Evolutionary conservation across 805 yeast species (phyloP), one percentile per base, ranked within the genome.

Genomic region (Wilhelminamyces savonicus): DNA sequence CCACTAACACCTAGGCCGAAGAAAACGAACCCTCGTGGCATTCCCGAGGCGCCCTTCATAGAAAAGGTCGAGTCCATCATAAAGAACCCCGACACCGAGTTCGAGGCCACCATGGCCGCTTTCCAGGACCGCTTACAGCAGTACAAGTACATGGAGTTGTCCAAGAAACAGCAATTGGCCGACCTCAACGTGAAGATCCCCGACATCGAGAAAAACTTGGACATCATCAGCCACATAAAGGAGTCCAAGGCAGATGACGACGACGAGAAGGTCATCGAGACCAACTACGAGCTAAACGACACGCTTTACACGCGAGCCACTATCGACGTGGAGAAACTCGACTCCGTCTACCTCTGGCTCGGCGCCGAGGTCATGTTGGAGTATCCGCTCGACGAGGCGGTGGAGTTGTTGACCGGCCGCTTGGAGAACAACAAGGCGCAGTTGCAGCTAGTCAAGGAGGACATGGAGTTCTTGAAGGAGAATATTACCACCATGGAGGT

Each of bases 311-410:
- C 97, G 6, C 76, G 76, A 34, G 98, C 98, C 1, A 68, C 66
- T 21, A 66, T 92, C 19, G 75, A 74, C 23, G 64, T 75, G 5
- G 68, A 77, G 21, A 72, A 71, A 17, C 51, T 71, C 29, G 56
- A 71, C 16, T 54, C 62, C 2, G 97, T 92, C 2, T 77, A 77
- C 40, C 65, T 92, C 27, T 92, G 98, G 98, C 69, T 92, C n/a
- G 98, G 98, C 8, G 98, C 98, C 0, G 95, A 87, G 44, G 88
- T 90, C 7, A 90, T 92, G 97, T 67, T 92, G 49, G 97, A 92
- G 52, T 92, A 90, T 49, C 88, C 95, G 10, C 62, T 86, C 16
- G 82, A 73, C 22, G 98, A 92, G 54, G 98, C 98, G 2, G 71
- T 78, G 27, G 78, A 67, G 21, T 66, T 92, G 43, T 62, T 92